These are phyloP conservation scores for Phytophthora cactorum DNA, from an alignment of 352 stramenopile species.

Conservation along the genomic window DNA sequence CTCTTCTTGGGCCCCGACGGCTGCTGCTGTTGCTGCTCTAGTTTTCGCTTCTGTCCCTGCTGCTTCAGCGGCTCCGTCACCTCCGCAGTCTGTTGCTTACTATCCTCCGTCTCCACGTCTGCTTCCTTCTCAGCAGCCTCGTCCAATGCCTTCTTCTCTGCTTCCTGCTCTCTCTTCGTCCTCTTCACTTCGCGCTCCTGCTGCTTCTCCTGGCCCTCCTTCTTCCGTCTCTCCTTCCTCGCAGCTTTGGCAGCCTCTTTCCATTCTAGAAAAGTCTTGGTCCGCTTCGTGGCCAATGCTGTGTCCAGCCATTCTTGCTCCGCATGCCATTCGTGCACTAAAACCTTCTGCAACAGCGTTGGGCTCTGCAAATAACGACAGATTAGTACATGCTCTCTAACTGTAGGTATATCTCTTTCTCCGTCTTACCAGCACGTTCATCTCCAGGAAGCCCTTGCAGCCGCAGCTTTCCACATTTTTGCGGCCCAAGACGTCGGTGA, in stretches of 20 bases:
- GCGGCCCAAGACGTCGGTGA: slow-evolving; percentile 73
- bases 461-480: slow-evolving; percentile 44
- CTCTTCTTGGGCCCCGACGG: slow-evolving; percentile 16
- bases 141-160: slow-evolving; percentile 5
- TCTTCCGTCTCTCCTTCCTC: slow-evolving; percentile 67
- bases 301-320: slow-evolving; percentile 66
- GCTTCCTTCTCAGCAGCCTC: background rate
- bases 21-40: slow-evolving; percentile 9
- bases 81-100: background rate
- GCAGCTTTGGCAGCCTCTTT: slow-evolving; percentile 66
- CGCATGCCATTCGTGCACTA: slow-evolving; percentile 73
- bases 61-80: background rate
- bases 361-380: slow-evolving; percentile 42
- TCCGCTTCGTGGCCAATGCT: slow-evolving; percentile 54
- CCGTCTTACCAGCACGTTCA: slow-evolving; percentile 74
- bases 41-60: slow-evolving; percentile 16
- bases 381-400: background rate
- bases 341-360: slow-evolving; percentile 61
- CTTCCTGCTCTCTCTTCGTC: slow-evolving; percentile 44
- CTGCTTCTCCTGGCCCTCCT: slow-evolving; percentile 56
- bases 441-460: slow-evolving; percentile 80
- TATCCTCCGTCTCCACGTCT: background rate
- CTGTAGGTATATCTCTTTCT: background rate
- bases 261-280: slow-evolving; percentile 70
- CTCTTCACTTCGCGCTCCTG: slow-evolving; percentile 46